phyloP scores from a whole-genome alignment of 1,139 yeast species.

The Zygosaccharomyces sapae region DNA sequence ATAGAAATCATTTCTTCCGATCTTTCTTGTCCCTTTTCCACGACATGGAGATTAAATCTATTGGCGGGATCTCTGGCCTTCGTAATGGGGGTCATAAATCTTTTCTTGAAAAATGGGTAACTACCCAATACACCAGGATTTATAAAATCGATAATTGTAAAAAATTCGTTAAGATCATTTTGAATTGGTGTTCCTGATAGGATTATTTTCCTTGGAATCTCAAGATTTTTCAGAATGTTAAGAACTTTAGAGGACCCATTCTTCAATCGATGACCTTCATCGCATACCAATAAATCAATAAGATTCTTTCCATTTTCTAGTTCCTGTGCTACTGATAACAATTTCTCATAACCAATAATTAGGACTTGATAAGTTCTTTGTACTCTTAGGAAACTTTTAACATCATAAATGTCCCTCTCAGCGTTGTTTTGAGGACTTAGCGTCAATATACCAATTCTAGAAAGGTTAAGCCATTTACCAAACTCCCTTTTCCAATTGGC shows the following conservation, averaged over 20 bases:
- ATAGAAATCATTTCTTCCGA: constrained; percentile 58
- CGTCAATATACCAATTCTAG: constrained; percentile 57
- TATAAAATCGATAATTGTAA: constrained; percentile 71
- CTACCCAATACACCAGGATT: constrained; percentile 80
- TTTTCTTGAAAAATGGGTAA: constrained; percentile 58
- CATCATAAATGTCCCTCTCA: constrained; percentile 55
- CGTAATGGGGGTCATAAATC: constrained; percentile 66
- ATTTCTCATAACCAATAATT: constrained; percentile 81
- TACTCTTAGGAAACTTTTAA: constrained; percentile 54
- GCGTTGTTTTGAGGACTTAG: constrained; percentile 45
- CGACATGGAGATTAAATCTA: constrained; percentile 43
- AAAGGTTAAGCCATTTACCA: constrained; percentile 78
- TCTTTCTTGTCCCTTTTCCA: constrained; percentile 55
- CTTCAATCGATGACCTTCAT: constrained; percentile 90
- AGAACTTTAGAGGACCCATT: constrained; percentile 65
- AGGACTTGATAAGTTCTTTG: constrained; percentile 77
- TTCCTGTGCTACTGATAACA: constrained; percentile 41
- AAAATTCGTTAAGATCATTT: constrained; percentile 82
- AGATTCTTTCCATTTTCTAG: constrained; percentile 46
- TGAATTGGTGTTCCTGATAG: constrained; percentile 95
- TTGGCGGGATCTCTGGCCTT: constrained; percentile 73
- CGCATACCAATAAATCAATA: constrained; percentile 74
- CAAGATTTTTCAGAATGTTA: constrained; percentile 53
- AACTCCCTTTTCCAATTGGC: constrained; percentile 88
- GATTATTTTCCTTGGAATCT: constrained; percentile 56